Evolutionary conservation across 163 green algal genomes (phyloP).

Genomic region (Chlamydomonas reinhardtii): DNA sequence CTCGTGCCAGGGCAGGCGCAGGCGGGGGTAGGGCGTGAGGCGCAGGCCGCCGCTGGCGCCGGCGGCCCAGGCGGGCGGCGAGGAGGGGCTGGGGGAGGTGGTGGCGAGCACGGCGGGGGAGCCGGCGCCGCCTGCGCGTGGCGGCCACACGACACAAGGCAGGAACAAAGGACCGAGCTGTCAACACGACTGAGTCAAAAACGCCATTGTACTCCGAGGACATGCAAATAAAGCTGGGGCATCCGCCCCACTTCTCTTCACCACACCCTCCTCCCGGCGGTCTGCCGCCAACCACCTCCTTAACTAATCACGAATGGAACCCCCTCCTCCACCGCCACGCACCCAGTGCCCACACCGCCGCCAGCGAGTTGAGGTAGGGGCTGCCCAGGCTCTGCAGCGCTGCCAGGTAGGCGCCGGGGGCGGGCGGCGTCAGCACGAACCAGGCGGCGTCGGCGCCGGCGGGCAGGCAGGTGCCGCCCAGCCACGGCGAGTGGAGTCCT

Average conservation of each 20-base stretch:
- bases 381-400: not conserved
- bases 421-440: conserved; percentile 1
- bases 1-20: conserved; percentile 9
- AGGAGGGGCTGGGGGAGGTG: not conserved
- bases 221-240: too few relatives aligned
- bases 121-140: not conserved
- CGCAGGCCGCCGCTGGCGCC: conserved; percentile 2
- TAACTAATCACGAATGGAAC: too few relatives aligned
- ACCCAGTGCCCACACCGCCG: conserved; percentile 21
- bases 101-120: not conserved
- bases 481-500: conserved; percentile 18
- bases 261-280: too few relatives aligned
- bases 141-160: too few relatives aligned
- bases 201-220: too few relatives aligned
- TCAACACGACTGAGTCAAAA: too few relatives aligned
- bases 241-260: too few relatives aligned
- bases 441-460: too few relatives aligned
- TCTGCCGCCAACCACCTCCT: too few relatives aligned
- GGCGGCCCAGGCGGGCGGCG: not conserved
- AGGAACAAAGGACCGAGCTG: too few relatives aligned
- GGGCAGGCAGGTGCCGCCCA: not conserved
- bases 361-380: conserved; percentile 16
- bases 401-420: conserved; percentile 38
- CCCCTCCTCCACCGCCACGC: not conserved
- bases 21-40: not conserved